Evolutionary conservation across 805 yeast genomes (phyloP), one percentile per base, ranked within the genome.

Genomic region (Saturnispora hagleri): DNA sequence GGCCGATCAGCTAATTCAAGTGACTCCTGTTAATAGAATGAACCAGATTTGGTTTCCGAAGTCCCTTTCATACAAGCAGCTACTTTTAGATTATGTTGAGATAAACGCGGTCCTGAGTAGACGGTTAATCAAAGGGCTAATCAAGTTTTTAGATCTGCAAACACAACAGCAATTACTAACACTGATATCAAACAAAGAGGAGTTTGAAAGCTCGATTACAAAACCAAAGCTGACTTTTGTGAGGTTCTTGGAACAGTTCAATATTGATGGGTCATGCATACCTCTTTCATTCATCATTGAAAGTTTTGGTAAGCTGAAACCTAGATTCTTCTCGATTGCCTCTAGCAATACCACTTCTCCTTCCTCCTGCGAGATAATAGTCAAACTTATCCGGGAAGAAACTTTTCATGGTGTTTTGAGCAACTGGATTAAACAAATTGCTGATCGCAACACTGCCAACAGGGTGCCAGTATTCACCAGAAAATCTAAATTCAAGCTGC

Each of bases 241-340:
- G 22, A 85, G 85, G 52, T 81, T 89, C 6, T 73, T 91, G 55
- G 67, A 74, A 50, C 54, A 66, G 18, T 67, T 87, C 38, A 81
- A 91, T 2, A 61, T 72, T 13, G 84, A 85, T 46, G 8, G 12
- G 9, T 58, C 58, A 28, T 67, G 66, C 3, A 87, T 90, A 26
- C 96, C 97, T 20, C 79, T 89, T 70, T 82, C 85, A 52, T 84
- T 89, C 63, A 69, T 91, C 36, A 71, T 90, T 58, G 98, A 90
- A 71, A 73, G 82, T 42, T 67, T 91, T 51, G 80, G 90, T 42
- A 83, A 79, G 57, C 72, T 91, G 61, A 87, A 83, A 64, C 96
- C 97, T 41, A 85, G 98, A 65, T 89, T 82, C 69, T 90, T 90
- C 70, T 91, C 97, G 17, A 91, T 90, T 57, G 86, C 96, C 1